Percentiles rank a stretch among this genome's conserved stretches.
phyloP scores from a whole-genome alignment of 179 eudicot species.

The Gypsophila paniculata region DNA sequence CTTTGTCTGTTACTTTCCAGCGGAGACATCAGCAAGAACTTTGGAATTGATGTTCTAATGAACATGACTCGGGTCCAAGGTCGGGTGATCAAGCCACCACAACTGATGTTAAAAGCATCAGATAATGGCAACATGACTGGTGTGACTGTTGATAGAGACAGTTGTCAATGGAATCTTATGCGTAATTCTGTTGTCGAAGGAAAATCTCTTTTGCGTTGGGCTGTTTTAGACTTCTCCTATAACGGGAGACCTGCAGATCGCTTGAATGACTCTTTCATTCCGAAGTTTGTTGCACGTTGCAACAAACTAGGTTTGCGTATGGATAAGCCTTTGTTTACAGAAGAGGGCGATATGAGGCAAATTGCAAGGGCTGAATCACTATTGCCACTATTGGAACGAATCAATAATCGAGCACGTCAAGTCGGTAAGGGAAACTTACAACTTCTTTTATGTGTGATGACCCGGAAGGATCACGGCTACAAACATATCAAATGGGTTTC shows the following conservation, averaged over 20 bases:
- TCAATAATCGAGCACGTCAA: slow-evolving; percentile 22
- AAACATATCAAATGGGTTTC: slow-evolving; percentile 55
- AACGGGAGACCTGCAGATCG: slow-evolving; percentile 1
- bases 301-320: slow-evolving; percentile 34
- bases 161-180: slow-evolving; percentile 58
- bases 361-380: slow-evolving; percentile 26
- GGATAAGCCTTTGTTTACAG: slow-evolving; percentile 29
- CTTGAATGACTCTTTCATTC: slow-evolving; percentile 32
- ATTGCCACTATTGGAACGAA: slow-evolving; percentile 25
- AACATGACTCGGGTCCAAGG: slow-evolving; percentile 52
- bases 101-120: slow-evolving; percentile 38
- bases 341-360: slow-evolving; percentile 18
- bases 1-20: slow-evolving; percentile 24
- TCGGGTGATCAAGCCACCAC: slow-evolving; percentile 54
- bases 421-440: slow-evolving; percentile 31
- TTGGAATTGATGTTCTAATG: slow-evolving; percentile 36
- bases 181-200: slow-evolving; percentile 44
- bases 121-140: slow-evolving; percentile 16
- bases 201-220: slow-evolving; percentile 52
- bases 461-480: slow-evolving; percentile 38
- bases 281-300: slow-evolving; percentile 36
- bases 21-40: slow-evolving; percentile 34
- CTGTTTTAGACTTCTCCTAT: slow-evolving; percentile 39
- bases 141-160: slow-evolving; percentile 37
- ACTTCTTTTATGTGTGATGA: slow-evolving; percentile 60